Evolutionary conservation across 441 rosid species (phyloP).

Genomic region (Erysimum cheiri): DNA sequence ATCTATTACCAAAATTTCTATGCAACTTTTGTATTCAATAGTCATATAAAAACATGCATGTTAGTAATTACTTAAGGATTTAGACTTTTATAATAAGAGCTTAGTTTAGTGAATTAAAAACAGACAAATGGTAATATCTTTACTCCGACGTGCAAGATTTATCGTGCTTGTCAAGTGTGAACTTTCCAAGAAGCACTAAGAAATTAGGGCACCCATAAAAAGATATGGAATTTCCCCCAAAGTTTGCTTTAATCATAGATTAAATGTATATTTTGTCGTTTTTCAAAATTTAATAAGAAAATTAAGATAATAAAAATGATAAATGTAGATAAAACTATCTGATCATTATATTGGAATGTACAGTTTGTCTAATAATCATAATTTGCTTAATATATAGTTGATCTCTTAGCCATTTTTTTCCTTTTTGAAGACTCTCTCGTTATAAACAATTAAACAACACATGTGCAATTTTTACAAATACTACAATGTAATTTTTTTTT

Average conservation of each 20-base stretch:
- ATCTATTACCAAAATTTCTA: background rate
- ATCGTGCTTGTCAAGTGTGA: constrained; percentile 48
- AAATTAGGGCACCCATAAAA: constrained; percentile 43
- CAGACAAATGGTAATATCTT: background rate
- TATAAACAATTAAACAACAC: constrained; percentile 10
- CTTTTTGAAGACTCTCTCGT: background rate
- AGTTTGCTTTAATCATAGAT: constrained; percentile 41
- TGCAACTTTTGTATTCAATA: background rate
- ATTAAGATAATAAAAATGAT: background rate
- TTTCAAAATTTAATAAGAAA: constrained; percentile 11
- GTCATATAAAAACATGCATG: background rate
- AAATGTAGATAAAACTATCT: constrained; percentile 7
- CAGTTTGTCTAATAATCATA: background rate
- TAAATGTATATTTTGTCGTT: constrained; percentile 48
- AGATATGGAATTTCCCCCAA: constrained; percentile 40
- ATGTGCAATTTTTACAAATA: constrained; percentile 3
- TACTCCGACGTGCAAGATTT: constrained; percentile 37
- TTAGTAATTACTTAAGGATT: background rate
- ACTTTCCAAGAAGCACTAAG: constrained; percentile 44
- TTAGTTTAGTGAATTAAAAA: background rate
- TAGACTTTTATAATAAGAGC: background rate
- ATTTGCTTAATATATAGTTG: background rate
- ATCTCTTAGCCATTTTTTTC: background rate
- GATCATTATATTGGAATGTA: background rate
- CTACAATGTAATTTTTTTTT: background rate